Evolutionary conservation across 2,329 filamentous ascomycete genomes (phyloP).

Genomic region (Ceratocystis lukuohia): DNA sequence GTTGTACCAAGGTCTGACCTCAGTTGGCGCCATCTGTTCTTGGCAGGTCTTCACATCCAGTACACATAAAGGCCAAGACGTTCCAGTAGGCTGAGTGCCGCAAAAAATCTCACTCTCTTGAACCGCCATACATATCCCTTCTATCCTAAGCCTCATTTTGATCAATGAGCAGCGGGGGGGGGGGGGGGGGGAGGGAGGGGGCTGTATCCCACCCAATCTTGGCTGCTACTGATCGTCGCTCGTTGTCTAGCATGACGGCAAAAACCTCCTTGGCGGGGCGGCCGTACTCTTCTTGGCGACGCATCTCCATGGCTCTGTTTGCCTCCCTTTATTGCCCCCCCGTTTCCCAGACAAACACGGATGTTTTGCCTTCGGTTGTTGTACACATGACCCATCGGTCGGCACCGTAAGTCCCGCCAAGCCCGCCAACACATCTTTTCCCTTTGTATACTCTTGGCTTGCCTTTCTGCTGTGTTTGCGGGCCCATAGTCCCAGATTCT

Average conservation of each 20-base stretch:
- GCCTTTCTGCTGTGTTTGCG: not conserved
- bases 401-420: not conserved
- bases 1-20: not conserved
- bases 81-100: not conserved
- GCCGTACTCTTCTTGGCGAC: not conserved
- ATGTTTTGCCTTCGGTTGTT: not conserved
- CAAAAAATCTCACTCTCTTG: not conserved
- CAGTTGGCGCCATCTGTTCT: conserved; percentile 3
- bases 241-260: not conserved
- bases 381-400: not conserved
- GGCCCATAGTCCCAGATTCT: not conserved
- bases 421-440: not conserved
- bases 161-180: no score
- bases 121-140: not conserved
- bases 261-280: not conserved
- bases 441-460: not conserved
- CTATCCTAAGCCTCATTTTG: no score
- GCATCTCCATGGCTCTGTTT: not conserved
- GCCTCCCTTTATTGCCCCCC: not conserved
- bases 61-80: not conserved
- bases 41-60: not conserved
- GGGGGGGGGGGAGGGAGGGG: not conserved
- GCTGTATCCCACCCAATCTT: not conserved
- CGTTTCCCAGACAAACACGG: not conserved
- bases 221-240: not conserved